Evolutionary conservation across 78 protist genomes (phyloP), one percentile per base, ranked within the genome.

Genomic region (Anaeramoeba ignava): DNA sequence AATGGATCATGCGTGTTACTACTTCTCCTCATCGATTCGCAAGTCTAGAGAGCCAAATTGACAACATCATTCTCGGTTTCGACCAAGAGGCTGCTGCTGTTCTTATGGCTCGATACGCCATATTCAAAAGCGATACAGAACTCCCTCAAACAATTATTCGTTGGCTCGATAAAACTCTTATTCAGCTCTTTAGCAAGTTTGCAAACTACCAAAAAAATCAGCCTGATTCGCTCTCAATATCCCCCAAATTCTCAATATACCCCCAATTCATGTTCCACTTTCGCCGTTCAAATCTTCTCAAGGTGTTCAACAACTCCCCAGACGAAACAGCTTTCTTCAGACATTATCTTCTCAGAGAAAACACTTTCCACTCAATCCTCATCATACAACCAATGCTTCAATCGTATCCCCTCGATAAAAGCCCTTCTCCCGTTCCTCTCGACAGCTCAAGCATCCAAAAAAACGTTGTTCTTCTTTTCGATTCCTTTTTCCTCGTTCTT

Each of bases 261-360:
- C 99, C 98, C 34, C 97, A 94, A 78, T 96, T 95, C 81, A 93
- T 97, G 96, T 97, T 94, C 93, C 97, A 97, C 90, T 83, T 97
- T 78, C 93, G 99, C 23, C 92, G 99, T n/a, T 88, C 94, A 12
- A 89, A 85, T 38, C 12, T 2, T 17, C 78, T 97, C 33, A 96
- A 94, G 54, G 96, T 91, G 36, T 96, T 96, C 87, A 94, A 94
- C 91, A 33, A 40, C 87, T 54, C 91, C 17, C 99, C 99, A 0
- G 99, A 97, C 86, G 99, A 97, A 88, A 94, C 98, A 0, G 84
- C 94, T 0, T 94, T 89, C 89, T 95, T 84, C 90, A 81, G 91
- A 87, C 54, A 0, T 38, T 33, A 40, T 38, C 31, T 82, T 38
- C 41, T n/a, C 78, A 67, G 82, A 12, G 95, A 93, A 78, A 89